Base-by-base conservation (phyloP, 768 basidiomycete species). In the Coprinopsis strossmayeri region DNA sequence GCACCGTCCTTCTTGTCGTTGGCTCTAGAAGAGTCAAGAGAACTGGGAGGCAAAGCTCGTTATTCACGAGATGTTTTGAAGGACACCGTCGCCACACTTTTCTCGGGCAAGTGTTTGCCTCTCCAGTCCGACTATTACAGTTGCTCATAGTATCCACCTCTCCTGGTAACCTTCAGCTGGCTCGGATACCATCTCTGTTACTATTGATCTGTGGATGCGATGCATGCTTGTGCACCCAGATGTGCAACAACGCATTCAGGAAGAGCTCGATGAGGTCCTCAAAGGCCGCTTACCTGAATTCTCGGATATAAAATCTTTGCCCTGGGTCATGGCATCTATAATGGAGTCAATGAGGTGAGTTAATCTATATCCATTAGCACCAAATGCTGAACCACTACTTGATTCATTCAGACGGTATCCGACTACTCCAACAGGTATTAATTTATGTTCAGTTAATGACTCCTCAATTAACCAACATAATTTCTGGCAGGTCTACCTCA, bases 401-500 rank as follows among this genome's bases (percentile, higher is more conserved):
- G 5, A 5, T 18, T n/a, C n/a, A 17, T 21, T 17, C 18, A 38
- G 37, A 38, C 20, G 9, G 10, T 10, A 38, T 17, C 37, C 37
- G 37, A 38, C 13, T 38, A 13, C 20, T 38, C 37, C 37, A n/a
- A 5, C 17, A 18, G 17, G 37, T n/a, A n/a, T 38, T 5, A 5
- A 17, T 38, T 10, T n/a, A 9, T 5, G 5, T 5, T 38, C 5
- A 17, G 7, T 21, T n/a, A n/a, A n/a, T n/a, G n/a, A n/a, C n/a
- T n/a, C n/a, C n/a, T n/a, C n/a, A n/a, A 7, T 21, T 21, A 9
- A 9, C 18, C 20, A 38, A 5, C 7, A 9, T 5, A 7, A 5
- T 38, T 21, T 7, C 9, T 5, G 9, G 10, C 12, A 9, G 17
- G 37, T 38, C 9, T 38, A 17, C 12, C 69, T 2, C 69, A 71